Base-by-base conservation (phyloP, 306 rosid species). In the Rosa rugosa region DNA sequence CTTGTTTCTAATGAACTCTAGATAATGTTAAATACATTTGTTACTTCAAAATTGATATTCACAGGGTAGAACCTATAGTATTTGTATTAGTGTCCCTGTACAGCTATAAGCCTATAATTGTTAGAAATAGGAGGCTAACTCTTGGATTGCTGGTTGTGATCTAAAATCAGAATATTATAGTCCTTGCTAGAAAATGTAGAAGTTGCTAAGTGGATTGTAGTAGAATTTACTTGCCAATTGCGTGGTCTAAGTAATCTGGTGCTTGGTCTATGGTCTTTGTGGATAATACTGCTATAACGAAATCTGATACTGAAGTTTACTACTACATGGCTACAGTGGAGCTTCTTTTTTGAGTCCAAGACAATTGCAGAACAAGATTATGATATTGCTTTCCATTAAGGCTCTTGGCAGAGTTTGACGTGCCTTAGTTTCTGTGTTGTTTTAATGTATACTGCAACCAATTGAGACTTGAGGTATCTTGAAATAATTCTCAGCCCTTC, bases 181-280 rank as follows among this genome's bases (percentile, higher is more conserved):
- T 59, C 36, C 54, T n/a, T 59, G 44, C 12, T 60, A 14, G 20
- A 59, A 44, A 23, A 23, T 75, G 79, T 57, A 75, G 71, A 74
- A 60, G 6, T 40, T 40, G 10, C 70, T 44, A 53, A 75, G 65
- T 56, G 25, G 23, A 31, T 60, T 72, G 17, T 34, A 45, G 23
- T 46, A 72, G 38, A 75, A 59, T 27, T 68, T 54, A 40, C 18
- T 65, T 14, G 44, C 80, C 50, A 42, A 45, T 34, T 31, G 7
- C 69, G 72, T 76, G 65, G 27, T 66, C 17, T 44, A 8, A 68
- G 69, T 79, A 34, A 64, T 73, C 60, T 72, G 79, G 60, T 41
- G 72, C 44, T 36, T 49, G 22, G 34, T 77, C 5, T 42, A 4
- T 75, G 38, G 69, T 75, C 20, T 44, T 57, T 60, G 59, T 49